Conservation (phyloP, 2,329 filamentous ascomycete species). For the Stagonosporopsis cucurbitacearum region DNA sequence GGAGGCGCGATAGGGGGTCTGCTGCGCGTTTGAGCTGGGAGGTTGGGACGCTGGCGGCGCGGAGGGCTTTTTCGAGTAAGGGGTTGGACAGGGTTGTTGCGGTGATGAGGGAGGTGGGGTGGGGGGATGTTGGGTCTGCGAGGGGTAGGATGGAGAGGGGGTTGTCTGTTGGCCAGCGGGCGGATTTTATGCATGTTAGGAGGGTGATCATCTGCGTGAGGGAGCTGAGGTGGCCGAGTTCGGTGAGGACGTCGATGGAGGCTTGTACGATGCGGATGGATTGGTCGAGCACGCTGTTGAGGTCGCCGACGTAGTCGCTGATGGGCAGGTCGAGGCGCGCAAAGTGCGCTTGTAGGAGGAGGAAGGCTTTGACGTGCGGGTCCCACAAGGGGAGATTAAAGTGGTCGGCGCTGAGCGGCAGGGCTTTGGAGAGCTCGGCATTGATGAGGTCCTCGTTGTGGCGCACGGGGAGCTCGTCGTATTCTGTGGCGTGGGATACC, state of each 20-base stretch:
- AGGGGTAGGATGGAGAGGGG: conserved; percentile 81
- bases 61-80: conserved; percentile 48
- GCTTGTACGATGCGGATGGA: conserved; percentile 97
- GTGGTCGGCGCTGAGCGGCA: conserved; percentile 71
- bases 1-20: conserved; percentile 70
- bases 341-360: conserved; percentile 94
- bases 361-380: conserved; percentile 94
- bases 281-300: conserved; percentile 87
- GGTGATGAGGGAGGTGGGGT: conserved; percentile 45
- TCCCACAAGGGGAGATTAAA: conserved; percentile 93
- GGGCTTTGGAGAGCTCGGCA: conserved; percentile 80
- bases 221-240: conserved; percentile 81
- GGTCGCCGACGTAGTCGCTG: conserved; percentile 95
- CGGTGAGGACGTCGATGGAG: conserved; percentile 89
- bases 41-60: conserved; percentile 59
- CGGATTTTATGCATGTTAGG: conserved; percentile 90
- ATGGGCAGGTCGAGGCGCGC: conserved; percentile 91
- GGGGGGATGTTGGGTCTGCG: conserved; percentile 58
- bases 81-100: conserved; percentile 35
- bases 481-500: conserved; percentile 94
- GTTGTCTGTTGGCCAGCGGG: conserved; percentile 85
- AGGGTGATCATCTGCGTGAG: conserved; percentile 82
- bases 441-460: conserved; percentile 99
- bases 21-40: conserved; percentile 57
- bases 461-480: conserved; percentile 94